A percentile compares a stretch with the other conserved stretches of the same genome.
phyloP scores from a whole-genome alignment of 2,329 filamentous ascomycete species.

The Colletotrichum sp. region DNA sequence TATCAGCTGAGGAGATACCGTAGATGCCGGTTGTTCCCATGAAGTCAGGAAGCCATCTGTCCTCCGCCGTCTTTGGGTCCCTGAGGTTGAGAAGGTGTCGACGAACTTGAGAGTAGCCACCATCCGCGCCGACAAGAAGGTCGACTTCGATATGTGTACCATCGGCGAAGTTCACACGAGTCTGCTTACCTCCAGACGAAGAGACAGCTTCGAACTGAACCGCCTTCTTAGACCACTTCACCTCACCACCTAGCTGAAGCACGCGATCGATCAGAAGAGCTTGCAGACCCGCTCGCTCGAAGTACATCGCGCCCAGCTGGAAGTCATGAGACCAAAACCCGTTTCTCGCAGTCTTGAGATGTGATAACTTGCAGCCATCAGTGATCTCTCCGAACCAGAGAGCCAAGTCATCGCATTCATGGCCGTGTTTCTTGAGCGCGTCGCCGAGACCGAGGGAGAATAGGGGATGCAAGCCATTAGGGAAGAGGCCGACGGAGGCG shows the following conservation, averaged over 20 bases:
- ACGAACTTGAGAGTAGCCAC: slow-evolving; percentile 25
- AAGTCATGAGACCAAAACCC: slow-evolving; percentile 25
- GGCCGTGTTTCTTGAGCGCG: slow-evolving; percentile 1
- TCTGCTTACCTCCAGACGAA: not conserved
- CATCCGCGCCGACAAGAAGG: slow-evolving; percentile 26
- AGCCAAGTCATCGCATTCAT: not conserved
- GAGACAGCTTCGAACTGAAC: not conserved
- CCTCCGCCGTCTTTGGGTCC: slow-evolving; percentile 12
- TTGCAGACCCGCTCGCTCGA: slow-evolving; percentile 25
- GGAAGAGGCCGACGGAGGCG: slow-evolving; percentile 26
- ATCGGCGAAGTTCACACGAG: not conserved
- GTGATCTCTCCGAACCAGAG: not conserved
- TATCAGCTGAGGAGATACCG: slow-evolving; percentile 21
- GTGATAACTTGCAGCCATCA: not conserved
- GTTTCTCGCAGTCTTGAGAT: slow-evolving; percentile 9
- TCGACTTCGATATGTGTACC: slow-evolving; percentile 18
- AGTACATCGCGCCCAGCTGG: slow-evolving; percentile 23
- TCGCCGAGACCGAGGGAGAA: slow-evolving; percentile 22
- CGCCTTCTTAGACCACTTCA: slow-evolving; percentile 25
- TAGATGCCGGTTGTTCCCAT: slow-evolving; percentile 27
- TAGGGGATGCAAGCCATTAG: slow-evolving; percentile 26
- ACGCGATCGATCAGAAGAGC: slow-evolving; percentile 23
- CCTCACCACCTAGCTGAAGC: slow-evolving; percentile 20
- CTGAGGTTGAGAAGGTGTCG: slow-evolving; percentile 22
- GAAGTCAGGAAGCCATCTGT: slow-evolving; percentile 26